phyloP scores from a whole-genome alignment of 345 rosid genomes.

The Schrenkiella parvula region DNA sequence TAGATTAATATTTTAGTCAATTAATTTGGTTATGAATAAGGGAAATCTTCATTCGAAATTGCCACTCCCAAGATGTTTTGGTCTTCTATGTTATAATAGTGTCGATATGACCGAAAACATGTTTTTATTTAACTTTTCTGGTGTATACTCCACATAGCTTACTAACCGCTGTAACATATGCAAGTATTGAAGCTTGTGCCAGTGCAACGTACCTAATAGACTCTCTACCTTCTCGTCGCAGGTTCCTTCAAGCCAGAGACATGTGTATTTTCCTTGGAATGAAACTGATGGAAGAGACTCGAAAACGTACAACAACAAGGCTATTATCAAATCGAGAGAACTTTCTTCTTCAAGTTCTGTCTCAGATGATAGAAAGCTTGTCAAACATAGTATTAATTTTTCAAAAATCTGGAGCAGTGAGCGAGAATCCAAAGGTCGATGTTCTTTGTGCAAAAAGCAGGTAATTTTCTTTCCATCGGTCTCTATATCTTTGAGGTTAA shows the following conservation, averaged over 20 bases:
- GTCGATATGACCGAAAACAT: neutral
- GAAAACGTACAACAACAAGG: constrained; percentile 36
- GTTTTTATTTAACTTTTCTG: neutral
- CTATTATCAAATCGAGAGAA: constrained; percentile 58
- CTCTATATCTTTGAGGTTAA: constrained; percentile 9
- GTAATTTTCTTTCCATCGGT: constrained; percentile 32
- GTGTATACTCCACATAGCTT: neutral
- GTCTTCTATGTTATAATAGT: neutral
- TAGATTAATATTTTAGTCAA: neutral
- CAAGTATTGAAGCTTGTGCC: constrained; percentile 2
- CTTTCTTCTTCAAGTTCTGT: constrained; percentile 52
- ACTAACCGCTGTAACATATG: neutral
- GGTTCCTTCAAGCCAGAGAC: constrained; percentile 95
- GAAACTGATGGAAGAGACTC: constrained; percentile 53
- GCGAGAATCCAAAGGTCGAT: constrained; percentile 61
- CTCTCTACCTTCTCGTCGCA: constrained; percentile 29
- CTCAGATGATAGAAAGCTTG: constrained; percentile 55
- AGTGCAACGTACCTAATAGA: neutral
- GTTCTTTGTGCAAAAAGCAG: constrained; percentile 76
- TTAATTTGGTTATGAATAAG: constrained; percentile 8
- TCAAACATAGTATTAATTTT: constrained; percentile 73
- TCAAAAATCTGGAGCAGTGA: constrained; percentile 90
- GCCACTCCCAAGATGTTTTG: neutral
- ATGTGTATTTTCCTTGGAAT: constrained; percentile 68
- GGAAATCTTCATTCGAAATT: neutral